phyloP scores from a whole-genome alignment of 345 rosid genomes.

The rapeseed (Brassica napus) region Da-Ae NC_063439.1:23804001-23804500 shows the following conservation, averaged over 20 bases:
- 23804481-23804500: not conserved
- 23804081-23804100: slow-evolving; percentile 84
- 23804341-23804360: slow-evolving; percentile 81
- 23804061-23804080: slow-evolving; percentile 27
- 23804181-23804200: slow-evolving; percentile 71
- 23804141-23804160: slow-evolving; percentile 92
- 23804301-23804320: slow-evolving; percentile 95
- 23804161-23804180: slow-evolving; percentile 89
- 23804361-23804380: slow-evolving; percentile 91
- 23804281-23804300: slow-evolving; percentile 72
- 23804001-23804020: not conserved
- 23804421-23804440: not conserved
- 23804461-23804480: not conserved
- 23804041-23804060: not conserved
- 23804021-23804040: slow-evolving; percentile 19
- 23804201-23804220: not conserved
- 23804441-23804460: not conserved
- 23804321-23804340: slow-evolving; percentile 84
- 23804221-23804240: not conserved
- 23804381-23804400: slow-evolving; percentile 72
- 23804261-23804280: not conserved
- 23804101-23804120: slow-evolving; percentile 90
- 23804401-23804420: slow-evolving; percentile 53
- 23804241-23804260: not conserved
- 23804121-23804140: slow-evolving; percentile 95